These are phyloP conservation scores for Collybiopsis luxurians DNA, from an alignment of 768 basidiomycete species.

Conservation along the genomic window DNA sequence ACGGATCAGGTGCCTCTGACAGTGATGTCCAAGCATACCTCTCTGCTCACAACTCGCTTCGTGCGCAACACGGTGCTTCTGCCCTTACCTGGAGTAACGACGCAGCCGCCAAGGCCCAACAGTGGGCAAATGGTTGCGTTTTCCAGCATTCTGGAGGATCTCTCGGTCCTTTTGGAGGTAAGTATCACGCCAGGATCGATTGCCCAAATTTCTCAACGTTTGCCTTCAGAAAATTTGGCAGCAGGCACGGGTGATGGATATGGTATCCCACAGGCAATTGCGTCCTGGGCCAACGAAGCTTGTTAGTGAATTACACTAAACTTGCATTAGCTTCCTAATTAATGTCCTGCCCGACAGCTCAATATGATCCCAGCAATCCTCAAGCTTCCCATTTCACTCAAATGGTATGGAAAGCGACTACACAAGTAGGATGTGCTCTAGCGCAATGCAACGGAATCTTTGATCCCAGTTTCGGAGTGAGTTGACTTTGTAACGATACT, in stretches of 20 bases:
- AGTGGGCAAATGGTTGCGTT: constrained; percentile 66
- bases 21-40: constrained; percentile 56
- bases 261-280: constrained; percentile 46
- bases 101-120: constrained; percentile 60
- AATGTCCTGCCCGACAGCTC: constrained; percentile 31
- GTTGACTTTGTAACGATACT: constrained; percentile 17
- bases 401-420: constrained; percentile 70
- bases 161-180: constrained; percentile 64
- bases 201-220: not conserved
- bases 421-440: constrained; percentile 62
- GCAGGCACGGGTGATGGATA: constrained; percentile 62
- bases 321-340: not conserved
- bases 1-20: constrained; percentile 23
- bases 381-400: constrained; percentile 69
- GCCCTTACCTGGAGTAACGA: constrained; percentile 62
- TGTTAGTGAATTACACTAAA: constrained; percentile 37
- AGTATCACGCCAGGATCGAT: constrained; percentile 13
- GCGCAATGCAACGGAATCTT: constrained; percentile 59
- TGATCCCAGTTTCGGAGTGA: constrained; percentile 48
- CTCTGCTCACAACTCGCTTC: constrained; percentile 57
- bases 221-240: constrained; percentile 64
- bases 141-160: constrained; percentile 69
- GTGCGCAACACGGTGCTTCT: constrained; percentile 61
- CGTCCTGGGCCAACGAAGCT: constrained; percentile 67
- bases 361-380: constrained; percentile 59